Evolutionary conservation across 495 filamentous ascomycete species (phyloP), one percentile per base, ranked within the genome.

Genomic region (Aspergillus panamensis): DNA sequence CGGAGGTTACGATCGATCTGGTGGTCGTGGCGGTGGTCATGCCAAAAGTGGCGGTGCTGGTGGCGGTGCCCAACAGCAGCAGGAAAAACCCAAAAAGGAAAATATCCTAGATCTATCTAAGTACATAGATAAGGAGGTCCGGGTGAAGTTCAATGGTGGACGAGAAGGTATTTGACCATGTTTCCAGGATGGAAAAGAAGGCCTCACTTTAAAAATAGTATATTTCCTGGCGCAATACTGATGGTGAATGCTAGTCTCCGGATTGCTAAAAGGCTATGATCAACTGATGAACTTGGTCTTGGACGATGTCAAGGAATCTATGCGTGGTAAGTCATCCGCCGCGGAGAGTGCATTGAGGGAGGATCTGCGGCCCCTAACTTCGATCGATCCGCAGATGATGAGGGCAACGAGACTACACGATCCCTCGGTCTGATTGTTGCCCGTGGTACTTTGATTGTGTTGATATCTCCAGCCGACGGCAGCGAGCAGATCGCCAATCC

Each of bases 201-300:
- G 5, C 25, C 2, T 2, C 25, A 25, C 2, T 25, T 25, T 25
- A 5, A 25, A 25, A 25, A 25, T 25, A 5, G 5, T 25, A 25
- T 13, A 77, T 71, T 54, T 48, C 29, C 17, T 53, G 52, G 76
- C 70, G 16, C 21, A 30, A 51, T 45, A 39, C n/a, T 55, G 14
- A n/a, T 16, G 9, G 12, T 31, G 29, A 1, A 29, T 31, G 3
- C 57, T 67, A 97, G 94, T 96, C 9, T 85, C 82, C 10, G 94
- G 94, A 48, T 87, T 82, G 6, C 81, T 98, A 9, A 98, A 97
- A 68, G 94, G 94, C 48, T 96, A 91, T 64, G 94, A 98, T 65
- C 92, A 93, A 63, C 79, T 98, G 35, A 97, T 97, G 93, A 98
- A 97, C 71, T 77, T 98, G 53, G 94, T 98, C 19, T 78, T 98